A percentile compares a stretch with the other conserved stretches of the same genome.
These are phyloP conservation scores for Hypomyces perniciosus DNA, from an alignment of 2,329 filamentous ascomycete genomes.

Conservation along the genomic window DNA sequence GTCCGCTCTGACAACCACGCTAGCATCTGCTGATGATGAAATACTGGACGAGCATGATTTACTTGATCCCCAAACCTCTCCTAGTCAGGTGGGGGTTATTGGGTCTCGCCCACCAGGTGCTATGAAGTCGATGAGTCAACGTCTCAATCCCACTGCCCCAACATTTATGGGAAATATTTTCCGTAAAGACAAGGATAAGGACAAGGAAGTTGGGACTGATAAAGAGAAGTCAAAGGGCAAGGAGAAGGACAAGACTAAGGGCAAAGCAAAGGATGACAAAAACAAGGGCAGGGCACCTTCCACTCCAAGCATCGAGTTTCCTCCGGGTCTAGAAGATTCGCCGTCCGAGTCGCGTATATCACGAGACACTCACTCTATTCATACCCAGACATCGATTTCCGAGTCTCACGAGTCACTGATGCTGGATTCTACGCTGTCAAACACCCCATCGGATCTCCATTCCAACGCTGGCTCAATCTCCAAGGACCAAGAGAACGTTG, in stretches of 20 bases:
- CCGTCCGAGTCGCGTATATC: conserved; percentile 49
- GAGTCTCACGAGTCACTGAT: conserved; percentile 55
- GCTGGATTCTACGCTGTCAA: conserved; percentile 50
- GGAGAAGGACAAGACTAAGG: conserved; percentile 23
- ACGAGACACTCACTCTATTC: conserved; percentile 50
- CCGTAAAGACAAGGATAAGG: conserved; percentile 33
- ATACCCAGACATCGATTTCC: conserved; percentile 52
- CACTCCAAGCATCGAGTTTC: conserved; percentile 34
- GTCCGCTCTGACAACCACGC: conserved; percentile 52
- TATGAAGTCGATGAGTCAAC: conserved; percentile 46
- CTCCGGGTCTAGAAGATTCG: conserved; percentile 39
- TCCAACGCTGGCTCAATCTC: conserved; percentile 31
- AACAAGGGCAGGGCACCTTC: conserved; percentile 32
- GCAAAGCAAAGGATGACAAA: conserved; percentile 30
- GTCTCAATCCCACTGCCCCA: conserved; percentile 81
- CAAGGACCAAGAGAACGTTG: conserved; percentile 51
- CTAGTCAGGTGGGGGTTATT: conserved; percentile 63
- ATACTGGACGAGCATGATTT: conserved; percentile 55
- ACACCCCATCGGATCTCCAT: conserved; percentile 50
- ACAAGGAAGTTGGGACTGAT: conserved; percentile 31
- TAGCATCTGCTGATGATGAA: conserved; percentile 59
- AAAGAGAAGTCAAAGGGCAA: conserved; percentile 17
- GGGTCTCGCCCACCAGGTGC: conserved; percentile 62
- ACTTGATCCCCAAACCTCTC: conserved; percentile 45
- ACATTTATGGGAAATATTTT: conserved; percentile 75